Evolutionary conservation across 2,329 filamentous ascomycete species (phyloP), one percentile per base, ranked within the genome.

Genomic region (Diaporthe helianthi): DNA sequence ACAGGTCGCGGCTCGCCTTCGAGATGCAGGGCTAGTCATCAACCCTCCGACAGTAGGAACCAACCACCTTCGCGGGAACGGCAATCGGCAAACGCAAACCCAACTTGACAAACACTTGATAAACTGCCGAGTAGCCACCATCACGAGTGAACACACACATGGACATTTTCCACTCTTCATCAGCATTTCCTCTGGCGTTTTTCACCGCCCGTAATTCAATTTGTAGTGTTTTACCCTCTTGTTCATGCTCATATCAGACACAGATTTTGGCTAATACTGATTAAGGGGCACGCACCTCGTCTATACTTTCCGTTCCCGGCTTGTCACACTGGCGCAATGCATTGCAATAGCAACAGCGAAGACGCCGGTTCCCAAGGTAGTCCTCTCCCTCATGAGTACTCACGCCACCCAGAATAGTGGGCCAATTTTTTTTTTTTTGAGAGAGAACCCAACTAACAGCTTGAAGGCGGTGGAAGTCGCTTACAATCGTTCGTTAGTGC

Each of bases 401-500:
- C 8, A 15, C 8, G 7, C 24, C 8, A 7, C 12, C 13, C 4
- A 24, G 6, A 33, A 12, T 47, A n/a, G 17, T 19, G 5, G 4
- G n/a, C 22, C 19, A 12, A 38, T 15, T 3, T 29, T 3, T 8
- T 33, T 29, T n/a, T n/a, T n/a, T n/a, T n/a, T n/a, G n/a, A n/a
- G n/a, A 9, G 29, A 6, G 26, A 24, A 10, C 15, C 8, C 17
- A 19, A 22, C n/a, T 41, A 41, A 61, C 24, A 24, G 19, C 3
- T 22, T 15, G 8, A 19, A 73, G 72, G 64, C 7, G 67, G 54
- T 31, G 67, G 55, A 24, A 49, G 55, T 49, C 69, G 68, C 15
- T 41, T 71, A 26, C 61, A 65, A 44, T 29, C 65, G 5, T 65
- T 72, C 24, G 44, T 73, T 33, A 76, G 71, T 36, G 67, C 71